Evolutionary conservation across 805 yeast species (phyloP).

Genomic region (Metschnikowia borealis): DNA sequence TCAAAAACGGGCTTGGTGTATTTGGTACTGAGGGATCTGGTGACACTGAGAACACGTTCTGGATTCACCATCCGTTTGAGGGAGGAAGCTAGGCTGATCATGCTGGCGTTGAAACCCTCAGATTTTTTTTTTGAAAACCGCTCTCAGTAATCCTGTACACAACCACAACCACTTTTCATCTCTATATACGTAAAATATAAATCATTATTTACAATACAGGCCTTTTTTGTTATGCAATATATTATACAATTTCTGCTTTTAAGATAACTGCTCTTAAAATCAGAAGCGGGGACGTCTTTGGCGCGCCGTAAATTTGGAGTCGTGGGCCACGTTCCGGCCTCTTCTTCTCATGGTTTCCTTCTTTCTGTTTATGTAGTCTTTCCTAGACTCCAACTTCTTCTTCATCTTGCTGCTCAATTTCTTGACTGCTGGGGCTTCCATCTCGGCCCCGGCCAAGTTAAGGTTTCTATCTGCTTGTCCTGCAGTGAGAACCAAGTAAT

Average conservation of each 20-base stretch:
- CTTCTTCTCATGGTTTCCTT: conserved; percentile 89
- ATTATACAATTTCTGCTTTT: background rate
- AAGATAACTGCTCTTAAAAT: background rate
- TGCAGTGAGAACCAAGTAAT: conserved; percentile 84
- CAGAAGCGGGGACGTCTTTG: conserved; percentile 43
- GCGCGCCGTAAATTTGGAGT: conserved; percentile 90
- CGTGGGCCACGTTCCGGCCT: conserved; percentile 84
- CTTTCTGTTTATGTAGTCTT: conserved; percentile 83
- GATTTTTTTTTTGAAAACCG: conserved; percentile 1
- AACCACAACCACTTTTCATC: background rate
- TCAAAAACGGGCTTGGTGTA: conserved; percentile 36
- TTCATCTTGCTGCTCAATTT: conserved; percentile 41
- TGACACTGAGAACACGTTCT: background rate
- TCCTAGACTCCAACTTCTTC: conserved; percentile 65
- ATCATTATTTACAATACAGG: background rate
- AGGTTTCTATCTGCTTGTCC: conserved; percentile 72
- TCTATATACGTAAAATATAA: background rate
- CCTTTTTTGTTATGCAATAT: background rate
- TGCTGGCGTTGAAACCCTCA: conserved; percentile 3
- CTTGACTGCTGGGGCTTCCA: conserved; percentile 59
- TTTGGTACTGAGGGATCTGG: conserved; percentile 2
- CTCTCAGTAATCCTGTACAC: conserved; percentile 4
- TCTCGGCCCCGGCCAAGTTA: conserved; percentile 73
- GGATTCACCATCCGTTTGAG: conserved; percentile 3
- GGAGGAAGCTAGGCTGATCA: conserved; percentile 7